Percentiles rank a stretch among this genome's conserved stretches.
Evolutionary conservation across 805 yeast genomes (phyloP).

Genomic region (Candida coquimbonensis): DNA sequence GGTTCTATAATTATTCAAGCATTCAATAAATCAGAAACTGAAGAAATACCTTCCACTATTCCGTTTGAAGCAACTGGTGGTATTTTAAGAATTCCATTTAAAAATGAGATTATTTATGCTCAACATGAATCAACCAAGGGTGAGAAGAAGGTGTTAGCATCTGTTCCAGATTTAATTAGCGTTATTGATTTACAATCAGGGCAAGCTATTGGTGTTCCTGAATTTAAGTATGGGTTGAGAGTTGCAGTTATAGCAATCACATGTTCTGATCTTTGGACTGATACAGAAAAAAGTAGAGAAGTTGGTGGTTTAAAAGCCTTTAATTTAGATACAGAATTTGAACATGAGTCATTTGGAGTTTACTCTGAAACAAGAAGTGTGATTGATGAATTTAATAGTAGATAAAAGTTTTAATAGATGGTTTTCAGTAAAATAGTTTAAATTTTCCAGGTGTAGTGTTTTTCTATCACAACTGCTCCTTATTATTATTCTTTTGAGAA

Average conservation of each 20-base stretch:
- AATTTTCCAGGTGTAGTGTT: no score
- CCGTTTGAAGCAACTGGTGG: slow-evolving; percentile 2
- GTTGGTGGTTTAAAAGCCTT: slow-evolving; percentile 32
- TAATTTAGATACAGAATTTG: slow-evolving; percentile 25
- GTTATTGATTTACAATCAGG: slow-evolving; percentile 37
- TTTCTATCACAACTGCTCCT: no score
- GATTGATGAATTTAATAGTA: slow-evolving; percentile 26
- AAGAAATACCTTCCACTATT: slow-evolving; percentile 1
- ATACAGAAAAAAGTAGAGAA: slow-evolving; percentile 26
- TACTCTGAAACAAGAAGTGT: slow-evolving; percentile 29
- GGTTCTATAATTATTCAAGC: slow-evolving; percentile 33
- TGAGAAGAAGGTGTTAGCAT: slow-evolving; percentile 25
- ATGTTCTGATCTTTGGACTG: slow-evolving; percentile 32
- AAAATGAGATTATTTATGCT: slow-evolving; percentile 40
- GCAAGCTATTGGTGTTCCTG: slow-evolving; percentile 44
- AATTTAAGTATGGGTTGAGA: slow-evolving; percentile 37
- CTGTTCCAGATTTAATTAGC: slow-evolving; percentile 41
- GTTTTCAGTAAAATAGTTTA: no score
- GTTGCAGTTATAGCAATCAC: slow-evolving; percentile 34
- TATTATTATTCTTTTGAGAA: no score
- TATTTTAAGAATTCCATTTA: slow-evolving; percentile 36
- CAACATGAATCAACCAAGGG: slow-evolving; percentile 17
- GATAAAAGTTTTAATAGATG: not conserved
- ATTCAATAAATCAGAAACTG: slow-evolving; percentile 14
- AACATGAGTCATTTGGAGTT: slow-evolving; percentile 29